Conservation (phyloP, 352 stramenopile genomes). For the Phytophthora pistaciae region DNA sequence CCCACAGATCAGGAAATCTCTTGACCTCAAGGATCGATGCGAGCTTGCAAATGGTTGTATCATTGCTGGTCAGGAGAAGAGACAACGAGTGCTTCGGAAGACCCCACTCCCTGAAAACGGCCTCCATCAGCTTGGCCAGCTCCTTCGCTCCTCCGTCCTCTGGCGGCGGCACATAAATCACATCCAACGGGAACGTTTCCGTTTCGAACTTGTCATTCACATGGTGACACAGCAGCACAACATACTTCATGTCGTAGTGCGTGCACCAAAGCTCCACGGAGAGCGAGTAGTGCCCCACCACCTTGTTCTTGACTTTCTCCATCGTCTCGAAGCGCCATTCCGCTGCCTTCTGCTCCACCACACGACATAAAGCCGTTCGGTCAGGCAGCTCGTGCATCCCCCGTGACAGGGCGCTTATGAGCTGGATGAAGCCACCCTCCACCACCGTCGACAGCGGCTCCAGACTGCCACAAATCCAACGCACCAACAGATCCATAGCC, state of each 20-base stretch:
- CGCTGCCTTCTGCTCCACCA: constrained; percentile 15
- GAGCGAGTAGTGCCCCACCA: constrained; percentile 9
- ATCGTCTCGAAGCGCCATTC: constrained; percentile 9
- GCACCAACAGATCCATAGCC: constrained; percentile 8
- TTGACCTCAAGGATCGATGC: constrained; percentile 3
- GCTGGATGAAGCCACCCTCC: neutral
- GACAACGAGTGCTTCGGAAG: constrained; percentile 8
- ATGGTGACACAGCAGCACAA: constrained; percentile 20
- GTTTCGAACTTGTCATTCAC: constrained; percentile 13
- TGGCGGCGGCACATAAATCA: neutral
- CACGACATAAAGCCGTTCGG: constrained; percentile 9
- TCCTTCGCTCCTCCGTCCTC: constrained; percentile 9
- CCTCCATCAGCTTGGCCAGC: constrained; percentile 8
- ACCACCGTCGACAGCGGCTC: constrained; percentile 12
- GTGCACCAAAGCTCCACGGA: constrained; percentile 17
- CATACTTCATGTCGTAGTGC: constrained; percentile 16
- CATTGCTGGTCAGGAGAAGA: constrained; percentile 17
- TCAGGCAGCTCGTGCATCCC: constrained; percentile 4
- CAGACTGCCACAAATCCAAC: constrained; percentile 7
- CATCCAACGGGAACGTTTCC: constrained; percentile 7
- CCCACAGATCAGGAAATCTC: constrained; percentile 20
- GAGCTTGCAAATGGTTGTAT: constrained; percentile 6
- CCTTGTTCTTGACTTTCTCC: neutral
- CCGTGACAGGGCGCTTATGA: constrained; percentile 5
- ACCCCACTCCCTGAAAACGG: constrained; percentile 6